phyloP scores from a whole-genome alignment of 495 filamentous ascomycete species.

The Aspergillus diversus region DNA sequence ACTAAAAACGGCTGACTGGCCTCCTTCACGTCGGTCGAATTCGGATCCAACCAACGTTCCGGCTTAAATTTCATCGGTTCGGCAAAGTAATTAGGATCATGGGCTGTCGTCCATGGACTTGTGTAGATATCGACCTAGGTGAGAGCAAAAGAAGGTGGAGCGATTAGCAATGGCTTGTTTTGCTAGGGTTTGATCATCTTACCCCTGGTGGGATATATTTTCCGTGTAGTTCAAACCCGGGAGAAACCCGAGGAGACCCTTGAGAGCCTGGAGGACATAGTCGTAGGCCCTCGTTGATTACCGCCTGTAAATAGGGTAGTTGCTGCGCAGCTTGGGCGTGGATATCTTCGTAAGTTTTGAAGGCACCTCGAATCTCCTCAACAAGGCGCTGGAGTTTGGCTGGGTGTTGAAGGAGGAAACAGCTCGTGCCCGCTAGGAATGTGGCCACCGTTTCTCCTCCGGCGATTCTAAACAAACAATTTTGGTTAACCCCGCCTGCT shows the following conservation, averaged over 20 bases:
- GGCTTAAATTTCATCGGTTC: slow-evolving; percentile 18
- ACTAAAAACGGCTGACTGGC: slow-evolving; percentile 23
- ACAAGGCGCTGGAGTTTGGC: slow-evolving; percentile 33
- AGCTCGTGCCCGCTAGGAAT: slow-evolving; percentile 36
- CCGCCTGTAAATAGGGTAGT: slow-evolving; percentile 40
- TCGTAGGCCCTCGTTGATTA: slow-evolving; percentile 33
- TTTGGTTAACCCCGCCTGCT: too few relatives aligned
- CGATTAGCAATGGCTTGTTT: not conserved
- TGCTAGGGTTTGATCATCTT: not conserved
- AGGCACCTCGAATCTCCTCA: slow-evolving; percentile 40
- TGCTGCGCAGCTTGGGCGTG: slow-evolving; percentile 41
- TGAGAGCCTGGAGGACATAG: slow-evolving; percentile 34
- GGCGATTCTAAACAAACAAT: slow-evolving; percentile 35
- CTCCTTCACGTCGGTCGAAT: slow-evolving; percentile 30
- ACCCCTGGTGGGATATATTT: slow-evolving; percentile 30
- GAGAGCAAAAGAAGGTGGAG: not conserved
- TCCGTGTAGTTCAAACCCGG: slow-evolving; percentile 27
- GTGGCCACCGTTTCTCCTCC: slow-evolving; percentile 52
- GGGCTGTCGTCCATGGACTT: slow-evolving; percentile 37
- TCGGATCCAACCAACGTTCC: slow-evolving; percentile 14
- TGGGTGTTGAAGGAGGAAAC: slow-evolving; percentile 37
- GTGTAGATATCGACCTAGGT: slow-evolving; percentile 35
- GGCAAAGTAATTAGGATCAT: slow-evolving; percentile 33
- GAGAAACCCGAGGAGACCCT: slow-evolving; percentile 33
- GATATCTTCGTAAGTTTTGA: slow-evolving; percentile 28